Conservation (phyloP, 2,329 filamentous ascomycete species). For the Fusarium marasasianum region DNA sequence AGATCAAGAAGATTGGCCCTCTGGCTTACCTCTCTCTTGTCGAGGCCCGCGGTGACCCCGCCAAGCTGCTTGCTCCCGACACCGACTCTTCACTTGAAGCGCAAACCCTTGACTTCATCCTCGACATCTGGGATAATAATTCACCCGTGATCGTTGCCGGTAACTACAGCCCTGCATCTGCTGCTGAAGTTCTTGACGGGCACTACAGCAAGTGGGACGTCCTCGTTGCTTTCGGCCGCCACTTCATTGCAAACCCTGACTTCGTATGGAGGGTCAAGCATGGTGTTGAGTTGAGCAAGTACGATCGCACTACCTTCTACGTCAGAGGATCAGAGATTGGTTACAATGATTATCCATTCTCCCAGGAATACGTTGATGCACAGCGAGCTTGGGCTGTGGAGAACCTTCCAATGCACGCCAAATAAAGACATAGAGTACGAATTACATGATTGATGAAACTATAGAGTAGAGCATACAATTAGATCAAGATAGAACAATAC, state of each 20-base stretch:
- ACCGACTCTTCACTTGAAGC: slow-evolving; percentile 45
- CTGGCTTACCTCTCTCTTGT: slow-evolving; percentile 45
- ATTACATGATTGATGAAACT: neutral
- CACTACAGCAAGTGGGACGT: slow-evolving; percentile 44
- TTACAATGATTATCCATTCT: slow-evolving; percentile 37
- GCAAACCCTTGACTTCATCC: slow-evolving; percentile 44
- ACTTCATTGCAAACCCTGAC: slow-evolving; percentile 44
- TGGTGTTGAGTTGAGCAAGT: slow-evolving; percentile 34
- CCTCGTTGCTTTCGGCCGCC: slow-evolving; percentile 43
- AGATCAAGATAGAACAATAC: neutral
- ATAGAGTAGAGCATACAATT: neutral
- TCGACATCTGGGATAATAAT: slow-evolving; percentile 43
- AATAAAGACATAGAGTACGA: neutral
- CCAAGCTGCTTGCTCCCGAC: slow-evolving; percentile 25
- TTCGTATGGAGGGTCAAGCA: slow-evolving; percentile 42
- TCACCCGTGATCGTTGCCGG: slow-evolving; percentile 45
- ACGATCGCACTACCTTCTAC: slow-evolving; percentile 43
- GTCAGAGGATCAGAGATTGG: slow-evolving; percentile 25
- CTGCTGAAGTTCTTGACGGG: slow-evolving; percentile 32
- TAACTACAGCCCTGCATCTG: slow-evolving; percentile 33
- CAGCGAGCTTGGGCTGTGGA: slow-evolving; percentile 11
- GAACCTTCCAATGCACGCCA: slow-evolving; percentile 2
- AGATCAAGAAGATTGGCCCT: slow-evolving; percentile 43
- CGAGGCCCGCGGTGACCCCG: slow-evolving; percentile 39
- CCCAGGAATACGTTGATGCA: slow-evolving; percentile 8